Evolutionary conservation across 2,329 filamentous ascomycete species (phyloP).

Genomic region (Eurotiales sp.): DNA sequence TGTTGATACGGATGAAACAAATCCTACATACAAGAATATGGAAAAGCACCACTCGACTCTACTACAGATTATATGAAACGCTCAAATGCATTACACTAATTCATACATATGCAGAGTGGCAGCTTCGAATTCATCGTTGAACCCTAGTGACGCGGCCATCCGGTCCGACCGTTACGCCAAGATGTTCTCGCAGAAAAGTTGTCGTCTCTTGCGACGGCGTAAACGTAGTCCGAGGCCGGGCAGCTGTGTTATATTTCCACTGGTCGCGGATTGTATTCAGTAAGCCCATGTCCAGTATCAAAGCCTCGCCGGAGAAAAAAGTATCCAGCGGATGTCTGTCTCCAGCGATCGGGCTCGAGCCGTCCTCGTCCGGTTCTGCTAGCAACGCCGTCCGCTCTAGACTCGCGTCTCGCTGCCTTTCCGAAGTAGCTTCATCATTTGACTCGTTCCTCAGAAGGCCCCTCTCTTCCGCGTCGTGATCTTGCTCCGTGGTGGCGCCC

Average conservation of each 20-base stretch:
- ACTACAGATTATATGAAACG: background rate
- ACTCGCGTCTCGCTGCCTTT: constrained; percentile 16
- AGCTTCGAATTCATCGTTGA: constrained; percentile 17
- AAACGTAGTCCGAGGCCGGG: constrained; percentile 22
- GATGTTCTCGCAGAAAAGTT: constrained; percentile 34
- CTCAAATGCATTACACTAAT: background rate
- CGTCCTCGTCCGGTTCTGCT: constrained; percentile 30
- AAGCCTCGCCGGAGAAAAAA: constrained; percentile 34
- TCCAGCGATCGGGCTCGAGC: constrained; percentile 17
- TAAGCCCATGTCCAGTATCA: constrained; percentile 37
- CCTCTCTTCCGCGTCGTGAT: constrained; percentile 58
- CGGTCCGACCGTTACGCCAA: constrained; percentile 34
- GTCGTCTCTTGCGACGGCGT: constrained; percentile 32
- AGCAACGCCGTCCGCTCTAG: constrained; percentile 28
- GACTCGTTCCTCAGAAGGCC: constrained; percentile 45
- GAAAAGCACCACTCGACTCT: too few species aligned
- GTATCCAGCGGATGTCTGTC: constrained; percentile 35
- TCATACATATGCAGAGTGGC: too few species aligned
- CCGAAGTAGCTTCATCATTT: background rate
- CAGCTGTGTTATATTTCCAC: constrained; percentile 30
- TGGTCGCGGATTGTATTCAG: constrained; percentile 35
- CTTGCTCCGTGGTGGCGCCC: constrained; percentile 36
- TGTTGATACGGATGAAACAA: too few species aligned
- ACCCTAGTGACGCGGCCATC: constrained; percentile 33
- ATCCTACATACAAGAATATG: too few species aligned